Conservation (phyloP, 2,329 filamentous ascomycete genomes). For the Gremmenia infestans region DNA sequence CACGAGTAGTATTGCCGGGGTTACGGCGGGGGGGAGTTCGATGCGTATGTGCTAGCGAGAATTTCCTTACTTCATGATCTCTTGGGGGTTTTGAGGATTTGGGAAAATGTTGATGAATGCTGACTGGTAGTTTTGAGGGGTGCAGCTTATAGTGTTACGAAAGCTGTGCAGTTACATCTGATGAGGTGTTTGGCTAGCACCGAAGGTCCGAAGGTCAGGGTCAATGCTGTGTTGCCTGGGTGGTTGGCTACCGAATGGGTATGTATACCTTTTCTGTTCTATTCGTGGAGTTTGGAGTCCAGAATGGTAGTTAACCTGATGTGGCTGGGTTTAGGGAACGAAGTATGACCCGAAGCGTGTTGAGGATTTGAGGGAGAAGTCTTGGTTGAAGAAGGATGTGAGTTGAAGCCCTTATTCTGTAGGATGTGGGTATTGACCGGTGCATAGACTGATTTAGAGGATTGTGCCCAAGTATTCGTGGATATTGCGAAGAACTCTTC, state of each 20-base stretch:
- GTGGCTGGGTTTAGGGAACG: slow-evolving; percentile 36
- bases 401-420: slow-evolving; percentile 15
- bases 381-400: slow-evolving; percentile 52
- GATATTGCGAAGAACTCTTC: slow-evolving; percentile 46
- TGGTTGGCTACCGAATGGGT: slow-evolving; percentile 63
- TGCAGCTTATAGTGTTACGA: slow-evolving; percentile 33
- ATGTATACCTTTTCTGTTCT: neutral
- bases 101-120: too few relatives aligned
- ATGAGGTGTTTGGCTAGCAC: slow-evolving; percentile 60
- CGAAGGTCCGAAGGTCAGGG: slow-evolving; percentile 55
- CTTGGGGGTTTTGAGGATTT: too few relatives aligned
- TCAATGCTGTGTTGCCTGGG: slow-evolving; percentile 61
- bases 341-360: slow-evolving; percentile 49
- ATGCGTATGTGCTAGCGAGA: too few relatives aligned
- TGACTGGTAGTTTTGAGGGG: neutral
- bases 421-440: neutral
- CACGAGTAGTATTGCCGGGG: slow-evolving; percentile 56
- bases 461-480: slow-evolving; percentile 51
- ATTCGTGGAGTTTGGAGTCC: too few relatives aligned
- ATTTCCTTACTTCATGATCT: too few relatives aligned
- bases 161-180: slow-evolving; percentile 53
- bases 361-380: slow-evolving; percentile 41
- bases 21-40: slow-evolving; percentile 13
- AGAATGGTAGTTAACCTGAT: neutral
- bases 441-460: slow-evolving; percentile 42